Percentiles rank a stretch among this genome's conserved stretches.
Conservation (phyloP, 441 rosid genomes). For the Erysimum pusillum region DNA sequence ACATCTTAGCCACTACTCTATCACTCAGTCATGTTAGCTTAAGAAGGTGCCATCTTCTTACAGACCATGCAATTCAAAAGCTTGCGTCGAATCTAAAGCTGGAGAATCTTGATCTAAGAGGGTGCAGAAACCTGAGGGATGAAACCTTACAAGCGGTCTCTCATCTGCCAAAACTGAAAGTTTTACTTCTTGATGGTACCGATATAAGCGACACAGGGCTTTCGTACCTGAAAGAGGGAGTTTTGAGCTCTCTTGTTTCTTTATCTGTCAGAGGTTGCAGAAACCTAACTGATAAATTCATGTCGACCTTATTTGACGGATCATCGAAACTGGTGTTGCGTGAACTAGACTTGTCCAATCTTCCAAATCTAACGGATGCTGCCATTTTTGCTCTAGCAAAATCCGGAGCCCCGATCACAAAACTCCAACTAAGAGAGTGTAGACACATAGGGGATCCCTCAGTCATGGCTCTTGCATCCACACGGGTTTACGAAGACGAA, state of each 20-base stretch:
- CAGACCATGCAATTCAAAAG: slow-evolving; percentile 69
- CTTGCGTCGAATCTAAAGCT: slow-evolving; percentile 66
- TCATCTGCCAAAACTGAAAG: slow-evolving; percentile 60
- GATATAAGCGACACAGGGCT: slow-evolving; percentile 75
- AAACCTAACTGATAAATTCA: slow-evolving; percentile 81
- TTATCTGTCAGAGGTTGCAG: slow-evolving; percentile 90
- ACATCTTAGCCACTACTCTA: slow-evolving; percentile 81
- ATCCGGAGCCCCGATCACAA: slow-evolving; percentile 68
- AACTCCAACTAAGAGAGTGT: slow-evolving; percentile 84
- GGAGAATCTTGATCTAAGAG: slow-evolving; percentile 77
- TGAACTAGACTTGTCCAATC: slow-evolving; percentile 86
- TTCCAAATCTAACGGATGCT: slow-evolving; percentile 73
- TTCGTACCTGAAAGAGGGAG: slow-evolving; percentile 55
- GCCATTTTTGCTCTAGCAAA: slow-evolving; percentile 74
- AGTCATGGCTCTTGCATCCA: slow-evolving; percentile 90
- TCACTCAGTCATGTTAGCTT: slow-evolving; percentile 79
- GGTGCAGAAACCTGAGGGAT: slow-evolving; percentile 82
- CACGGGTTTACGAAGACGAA: slow-evolving; percentile 69
- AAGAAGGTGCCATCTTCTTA: slow-evolving; percentile 87
- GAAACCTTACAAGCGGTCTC: slow-evolving; percentile 74
- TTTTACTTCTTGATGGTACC: slow-evolving; percentile 73
- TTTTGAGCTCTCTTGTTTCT: slow-evolving; percentile 66
- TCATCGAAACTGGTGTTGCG: slow-evolving; percentile 66
- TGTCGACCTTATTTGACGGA: slow-evolving; percentile 70
- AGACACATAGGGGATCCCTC: slow-evolving; percentile 82